A percentile compares a stretch with the other conserved stretches of the same genome.
Conservation (phyloP, 2,329 filamentous ascomycete species). For the Tolypocladium sp. region DNA sequence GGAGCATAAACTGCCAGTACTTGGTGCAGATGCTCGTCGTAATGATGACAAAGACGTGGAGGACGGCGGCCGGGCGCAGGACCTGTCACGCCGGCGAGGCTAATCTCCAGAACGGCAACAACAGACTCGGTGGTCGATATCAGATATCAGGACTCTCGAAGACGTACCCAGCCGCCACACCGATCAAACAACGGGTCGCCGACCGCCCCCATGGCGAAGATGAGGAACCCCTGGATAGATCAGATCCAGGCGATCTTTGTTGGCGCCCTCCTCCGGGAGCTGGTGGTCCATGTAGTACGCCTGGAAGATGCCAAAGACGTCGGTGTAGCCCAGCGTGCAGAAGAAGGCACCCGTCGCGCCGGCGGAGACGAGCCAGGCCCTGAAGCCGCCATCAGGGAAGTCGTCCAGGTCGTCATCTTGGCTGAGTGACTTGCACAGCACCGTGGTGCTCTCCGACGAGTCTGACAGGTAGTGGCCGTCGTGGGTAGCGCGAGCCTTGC, state of each 20-base stretch:
- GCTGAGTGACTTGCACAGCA: too few species aligned
- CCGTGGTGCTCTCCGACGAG: too few species aligned
- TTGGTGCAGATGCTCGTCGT: constrained; percentile 34
- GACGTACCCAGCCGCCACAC: constrained; percentile 24
- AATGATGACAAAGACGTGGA: too few species aligned
- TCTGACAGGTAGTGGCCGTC: too few species aligned
- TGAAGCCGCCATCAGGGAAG: too few species aligned
- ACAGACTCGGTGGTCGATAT: too few species aligned
- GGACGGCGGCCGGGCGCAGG: constrained; percentile 19
- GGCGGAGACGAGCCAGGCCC: too few species aligned
- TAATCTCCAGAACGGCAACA: too few species aligned
- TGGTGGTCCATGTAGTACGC: constrained; percentile 33
- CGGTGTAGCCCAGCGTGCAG: constrained; percentile 7
- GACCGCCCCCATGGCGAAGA: constrained; percentile 23
- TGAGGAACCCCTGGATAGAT: constrained; percentile 24
- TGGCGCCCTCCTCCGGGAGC: constrained; percentile 16
- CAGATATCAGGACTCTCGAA: too few species aligned
- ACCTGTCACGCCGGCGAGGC: constrained; percentile 11
- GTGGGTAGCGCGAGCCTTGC: too few species aligned
- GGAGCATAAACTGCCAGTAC: constrained; percentile 45
- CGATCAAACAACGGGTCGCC: constrained; percentile 32
- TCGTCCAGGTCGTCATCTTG: too few species aligned
- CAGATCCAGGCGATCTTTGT: constrained; percentile 34
- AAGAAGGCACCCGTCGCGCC: too few species aligned
- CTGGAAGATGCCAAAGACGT: constrained; percentile 35